Conservation (phyloP, 1,284 basidiomycete genomes). For the Marasmius oreades region DNA sequence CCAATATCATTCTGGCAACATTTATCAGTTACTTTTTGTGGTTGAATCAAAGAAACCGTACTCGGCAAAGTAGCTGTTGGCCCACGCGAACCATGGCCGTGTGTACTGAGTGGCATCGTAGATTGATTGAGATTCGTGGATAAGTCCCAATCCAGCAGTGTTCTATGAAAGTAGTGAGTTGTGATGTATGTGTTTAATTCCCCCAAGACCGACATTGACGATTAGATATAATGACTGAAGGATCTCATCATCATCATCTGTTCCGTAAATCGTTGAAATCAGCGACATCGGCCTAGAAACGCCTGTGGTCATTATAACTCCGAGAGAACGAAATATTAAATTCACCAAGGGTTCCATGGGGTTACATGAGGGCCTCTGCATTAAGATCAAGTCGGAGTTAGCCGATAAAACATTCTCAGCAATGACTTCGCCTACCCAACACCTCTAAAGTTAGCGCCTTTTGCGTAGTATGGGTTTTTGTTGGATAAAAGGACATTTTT, state of each 20-base stretch:
- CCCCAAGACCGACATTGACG: constrained; percentile 49
- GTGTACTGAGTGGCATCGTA: constrained; percentile 59
- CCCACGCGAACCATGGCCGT: constrained; percentile 82
- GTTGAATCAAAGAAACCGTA: constrained; percentile 3
- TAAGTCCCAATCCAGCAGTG: constrained; percentile 69
- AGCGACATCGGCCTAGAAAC: constrained; percentile 70
- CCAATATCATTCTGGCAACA: constrained; percentile 62
- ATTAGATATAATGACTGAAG: constrained; percentile 55
- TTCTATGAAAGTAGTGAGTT: constrained; percentile 39
- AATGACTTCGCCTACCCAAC: constrained; percentile 65
- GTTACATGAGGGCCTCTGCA: constrained; percentile 70
- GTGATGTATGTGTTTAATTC: constrained; percentile 6
- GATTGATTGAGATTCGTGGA: constrained; percentile 72
- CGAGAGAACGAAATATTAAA: neutral
- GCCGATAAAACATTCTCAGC: neutral
- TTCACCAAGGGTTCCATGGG: constrained; percentile 67
- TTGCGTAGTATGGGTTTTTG: constrained; percentile 66
- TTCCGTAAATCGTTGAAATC: constrained; percentile 69
- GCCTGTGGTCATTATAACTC: neutral
- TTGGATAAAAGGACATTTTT: constrained; percentile 57
- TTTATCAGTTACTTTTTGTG: neutral
- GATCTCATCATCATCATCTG: constrained; percentile 69
- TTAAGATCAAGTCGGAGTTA: neutral
- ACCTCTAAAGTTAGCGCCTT: constrained; percentile 62
- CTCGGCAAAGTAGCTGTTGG: constrained; percentile 76